Evolutionary conservation across 805 yeast species (phyloP).

Genomic region (Kodamaea restingae): DNA sequence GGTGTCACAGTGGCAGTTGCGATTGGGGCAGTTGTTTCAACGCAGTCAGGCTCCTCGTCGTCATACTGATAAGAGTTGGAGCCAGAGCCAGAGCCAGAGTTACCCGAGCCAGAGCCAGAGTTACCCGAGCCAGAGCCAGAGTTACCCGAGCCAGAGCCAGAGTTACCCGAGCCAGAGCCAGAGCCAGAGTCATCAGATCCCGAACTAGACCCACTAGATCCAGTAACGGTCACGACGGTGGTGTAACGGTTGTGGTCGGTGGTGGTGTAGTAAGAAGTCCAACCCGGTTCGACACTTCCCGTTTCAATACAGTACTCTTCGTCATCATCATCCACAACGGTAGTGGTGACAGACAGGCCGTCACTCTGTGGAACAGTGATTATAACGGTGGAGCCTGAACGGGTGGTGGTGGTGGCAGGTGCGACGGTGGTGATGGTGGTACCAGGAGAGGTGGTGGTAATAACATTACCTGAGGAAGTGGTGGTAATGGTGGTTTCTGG

Average conservation of each 20-base stretch:
- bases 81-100: too few species aligned
- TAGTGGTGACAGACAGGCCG: constrained; percentile 3
- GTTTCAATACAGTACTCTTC: constrained; percentile 7
- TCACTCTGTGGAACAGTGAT: constrained; percentile 5
- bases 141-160: too few species aligned
- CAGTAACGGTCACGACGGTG: constrained; percentile 5
- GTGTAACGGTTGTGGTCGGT: constrained; percentile 9
- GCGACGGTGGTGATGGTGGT: not conserved
- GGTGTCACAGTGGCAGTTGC: not conserved
- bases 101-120: too few species aligned
- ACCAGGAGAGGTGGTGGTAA: not conserved
- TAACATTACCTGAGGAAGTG: not conserved
- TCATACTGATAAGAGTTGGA: not conserved
- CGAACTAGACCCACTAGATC: constrained; percentile 4
- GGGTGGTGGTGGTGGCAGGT: constrained; percentile 3
- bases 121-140: too few species aligned
- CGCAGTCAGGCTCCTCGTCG: constrained; percentile 9
- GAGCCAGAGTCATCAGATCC: constrained; percentile 9
- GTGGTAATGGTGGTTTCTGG: not conserved
- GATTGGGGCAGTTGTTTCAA: constrained; percentile 5
- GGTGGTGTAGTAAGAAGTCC: constrained; percentile 11
- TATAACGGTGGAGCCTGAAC: constrained; percentile 2
- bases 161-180: too few species aligned
- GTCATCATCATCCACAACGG: constrained; percentile 10
- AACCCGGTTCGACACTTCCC: not conserved